Evolutionary conservation across 306 rosid genomes (phyloP).

Genomic region (Trifolium subterraneum): DNA sequence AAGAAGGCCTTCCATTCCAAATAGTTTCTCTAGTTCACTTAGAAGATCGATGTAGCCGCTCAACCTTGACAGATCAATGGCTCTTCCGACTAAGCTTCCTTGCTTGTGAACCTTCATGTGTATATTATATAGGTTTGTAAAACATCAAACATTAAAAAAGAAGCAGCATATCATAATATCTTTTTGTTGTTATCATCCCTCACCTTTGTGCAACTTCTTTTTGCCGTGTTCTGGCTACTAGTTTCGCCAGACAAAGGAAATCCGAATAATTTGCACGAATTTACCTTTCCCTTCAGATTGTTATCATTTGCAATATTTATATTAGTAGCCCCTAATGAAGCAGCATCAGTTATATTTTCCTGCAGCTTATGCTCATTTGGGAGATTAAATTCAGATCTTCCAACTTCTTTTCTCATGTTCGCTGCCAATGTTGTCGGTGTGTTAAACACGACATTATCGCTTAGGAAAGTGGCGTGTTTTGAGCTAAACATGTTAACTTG

Average conservation of each 20-base stretch:
- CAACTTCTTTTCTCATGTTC: constrained; percentile 56
- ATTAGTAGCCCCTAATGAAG: constrained; percentile 51
- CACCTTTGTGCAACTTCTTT: constrained; percentile 98
- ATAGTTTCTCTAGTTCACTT: constrained; percentile 86
- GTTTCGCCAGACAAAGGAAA: constrained; percentile 81
- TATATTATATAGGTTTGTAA: constrained; percentile 61
- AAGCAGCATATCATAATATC: constrained; percentile 51
- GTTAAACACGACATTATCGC: constrained; percentile 53
- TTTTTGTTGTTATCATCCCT: constrained; percentile 55
- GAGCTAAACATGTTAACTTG: constrained; percentile 57
- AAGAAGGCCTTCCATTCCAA: constrained; percentile 97
- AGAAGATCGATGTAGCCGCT: constrained; percentile 77
- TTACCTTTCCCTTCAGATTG: constrained; percentile 49
- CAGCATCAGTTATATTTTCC: constrained; percentile 52
- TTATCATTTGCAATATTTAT: constrained; percentile 58
- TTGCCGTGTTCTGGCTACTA: constrained; percentile 56
- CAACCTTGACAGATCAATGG: constrained; percentile 88
- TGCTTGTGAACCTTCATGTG: constrained; percentile 99
- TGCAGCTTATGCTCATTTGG: constrained; percentile 61
- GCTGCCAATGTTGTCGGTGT: constrained; percentile 53
- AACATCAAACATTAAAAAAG: constrained; percentile 43
- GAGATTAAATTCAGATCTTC: constrained; percentile 52
- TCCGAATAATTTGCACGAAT: constrained; percentile 83
- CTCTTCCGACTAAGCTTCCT: constrained; percentile 98
- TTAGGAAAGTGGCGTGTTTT: constrained; percentile 50